Evolutionary conservation across 2,329 filamentous ascomycete genomes (phyloP).

Genomic region (Emergomyces orientalis): DNA sequence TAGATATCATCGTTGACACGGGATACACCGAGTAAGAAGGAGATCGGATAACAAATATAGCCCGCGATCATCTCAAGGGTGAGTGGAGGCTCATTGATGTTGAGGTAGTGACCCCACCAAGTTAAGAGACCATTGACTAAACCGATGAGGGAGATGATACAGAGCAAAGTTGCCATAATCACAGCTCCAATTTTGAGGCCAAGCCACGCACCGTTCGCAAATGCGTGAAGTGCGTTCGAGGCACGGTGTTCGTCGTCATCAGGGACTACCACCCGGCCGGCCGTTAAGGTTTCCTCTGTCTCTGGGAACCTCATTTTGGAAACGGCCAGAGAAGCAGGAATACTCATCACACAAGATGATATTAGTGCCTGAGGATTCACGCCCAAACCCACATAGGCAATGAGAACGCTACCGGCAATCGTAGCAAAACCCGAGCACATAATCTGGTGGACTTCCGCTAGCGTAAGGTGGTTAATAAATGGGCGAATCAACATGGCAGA

Average conservation of each 20-base stretch:
- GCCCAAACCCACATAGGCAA: slow-evolving; percentile 76
- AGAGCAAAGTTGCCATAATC: slow-evolving; percentile 69
- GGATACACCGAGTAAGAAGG: slow-evolving; percentile 73
- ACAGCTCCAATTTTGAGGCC: slow-evolving; percentile 80
- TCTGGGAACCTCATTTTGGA: slow-evolving; percentile 87
- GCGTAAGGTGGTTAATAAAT: slow-evolving; percentile 75
- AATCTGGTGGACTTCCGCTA: slow-evolving; percentile 82
- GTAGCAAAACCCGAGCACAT: slow-evolving; percentile 91
- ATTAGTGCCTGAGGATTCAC: slow-evolving; percentile 77
- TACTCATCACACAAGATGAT: slow-evolving; percentile 91
- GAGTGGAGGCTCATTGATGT: slow-evolving; percentile 59
- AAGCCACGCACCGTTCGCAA: slow-evolving; percentile 75
- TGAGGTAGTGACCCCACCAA: slow-evolving; percentile 75
- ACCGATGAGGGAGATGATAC: slow-evolving; percentile 68
- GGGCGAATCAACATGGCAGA: slow-evolving; percentile 86
- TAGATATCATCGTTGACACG: slow-evolving; percentile 53
- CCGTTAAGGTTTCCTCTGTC: slow-evolving; percentile 74
- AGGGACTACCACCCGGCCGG: slow-evolving; percentile 69
- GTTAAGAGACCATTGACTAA: slow-evolving; percentile 67
- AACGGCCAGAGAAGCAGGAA: slow-evolving; percentile 79
- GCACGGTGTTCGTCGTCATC: slow-evolving; percentile 59
- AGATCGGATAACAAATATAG: slow-evolving; percentile 67
- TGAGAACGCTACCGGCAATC: slow-evolving; percentile 77
- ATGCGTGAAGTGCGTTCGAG: slow-evolving; percentile 77
- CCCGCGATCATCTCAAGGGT: slow-evolving; percentile 67